Evolutionary conservation across 768 basidiomycete genomes (phyloP), one percentile per base, ranked within the genome.

Genomic region (Hericium erinaceus): DNA sequence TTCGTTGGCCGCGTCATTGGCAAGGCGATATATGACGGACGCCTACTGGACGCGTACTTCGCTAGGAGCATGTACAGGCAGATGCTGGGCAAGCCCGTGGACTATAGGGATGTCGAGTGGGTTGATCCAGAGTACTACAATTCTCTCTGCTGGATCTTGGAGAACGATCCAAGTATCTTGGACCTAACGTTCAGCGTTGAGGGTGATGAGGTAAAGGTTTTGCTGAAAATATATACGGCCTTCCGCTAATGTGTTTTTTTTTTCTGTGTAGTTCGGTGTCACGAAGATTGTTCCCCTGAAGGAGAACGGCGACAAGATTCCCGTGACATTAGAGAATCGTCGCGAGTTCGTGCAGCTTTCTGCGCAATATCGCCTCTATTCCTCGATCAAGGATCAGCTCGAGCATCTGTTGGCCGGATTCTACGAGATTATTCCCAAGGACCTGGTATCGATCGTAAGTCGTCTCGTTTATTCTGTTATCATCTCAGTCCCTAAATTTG

Each of bases 121-220:
- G 89, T 98, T 44, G 95, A 98, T 72, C 95, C 95, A 0, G 93
- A 95, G 71, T 98, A 98, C 70, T 98, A 98, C 77, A 98, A 95
- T 63, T 95, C 93, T 0, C 76, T 99, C 11, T 90, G 90, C 66
- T 99, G 97, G 97, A 98, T 99, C 70, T 73, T 98, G 61, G 95
- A 98, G 67, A 98, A 99, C 69, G 94, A 97, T 66, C 89, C 91
- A 6, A 89, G 85, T 20, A 73, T 79, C 18, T 70, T 95, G 62
- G 92, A 99, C 60, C 77, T 98, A 58, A 97, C 85, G 13, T 98
- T 98, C 75, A 93, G 92, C 60, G 88, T 95, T 37, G 95, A 99
- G 72, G 91, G 91, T 1, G 95, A 98, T 61, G 93, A 98, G 80
- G 91, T 89, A 60, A 38, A 76, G 76, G 52, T 48, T 54, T 46